These are phyloP conservation scores for Fomitopsis schrenkii DNA, from an alignment of 1,284 basidiomycete genomes.

Conservation along the genomic window DNA sequence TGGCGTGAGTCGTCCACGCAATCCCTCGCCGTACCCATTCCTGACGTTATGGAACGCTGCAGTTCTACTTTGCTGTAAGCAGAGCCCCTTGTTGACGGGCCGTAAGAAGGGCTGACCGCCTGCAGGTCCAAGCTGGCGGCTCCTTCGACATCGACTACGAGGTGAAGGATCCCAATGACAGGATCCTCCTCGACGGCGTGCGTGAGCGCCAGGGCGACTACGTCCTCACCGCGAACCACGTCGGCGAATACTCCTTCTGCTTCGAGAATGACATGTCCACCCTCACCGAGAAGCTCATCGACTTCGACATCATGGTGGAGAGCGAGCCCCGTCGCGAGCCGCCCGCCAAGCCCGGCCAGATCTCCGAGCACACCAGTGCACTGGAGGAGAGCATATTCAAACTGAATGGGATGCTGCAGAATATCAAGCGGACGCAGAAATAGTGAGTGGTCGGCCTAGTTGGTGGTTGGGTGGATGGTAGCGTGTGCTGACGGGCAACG, in stretches of 20 bases:
- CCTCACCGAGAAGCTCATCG: slow-evolving; percentile 86
- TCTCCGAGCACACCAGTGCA: slow-evolving; percentile 86
- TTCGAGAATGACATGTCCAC: slow-evolving; percentile 97
- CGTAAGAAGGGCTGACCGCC: background rate
- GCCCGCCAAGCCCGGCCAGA: slow-evolving; percentile 77
- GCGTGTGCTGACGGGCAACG: slow-evolving; percentile 9
- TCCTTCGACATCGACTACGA: slow-evolving; percentile 97
- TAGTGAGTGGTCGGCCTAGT: slow-evolving; percentile 50
- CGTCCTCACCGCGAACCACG: slow-evolving; percentile 90
- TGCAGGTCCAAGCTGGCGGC: slow-evolving; percentile 91
- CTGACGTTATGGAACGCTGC: background rate
- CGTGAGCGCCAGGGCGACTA: slow-evolving; percentile 95
- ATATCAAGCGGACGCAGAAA: slow-evolving; percentile 89
- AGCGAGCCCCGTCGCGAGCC: slow-evolving; percentile 86
- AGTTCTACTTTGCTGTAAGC: slow-evolving; percentile 58
- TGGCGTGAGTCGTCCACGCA: slow-evolving; percentile 49
- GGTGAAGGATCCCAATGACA: slow-evolving; percentile 87
- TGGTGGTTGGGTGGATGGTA: background rate
- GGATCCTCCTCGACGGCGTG: slow-evolving; percentile 80
- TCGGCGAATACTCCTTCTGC: slow-evolving; percentile 98
- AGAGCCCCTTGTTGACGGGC: too few relatives aligned
- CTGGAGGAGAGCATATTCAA: slow-evolving; percentile 93
- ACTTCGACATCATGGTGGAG: slow-evolving; percentile 98
- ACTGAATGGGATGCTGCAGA: slow-evolving; percentile 80
- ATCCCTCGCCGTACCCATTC: background rate